Conservation (phyloP, 2,329 filamentous ascomycete species). For the Alternaria gaisen region DNA sequence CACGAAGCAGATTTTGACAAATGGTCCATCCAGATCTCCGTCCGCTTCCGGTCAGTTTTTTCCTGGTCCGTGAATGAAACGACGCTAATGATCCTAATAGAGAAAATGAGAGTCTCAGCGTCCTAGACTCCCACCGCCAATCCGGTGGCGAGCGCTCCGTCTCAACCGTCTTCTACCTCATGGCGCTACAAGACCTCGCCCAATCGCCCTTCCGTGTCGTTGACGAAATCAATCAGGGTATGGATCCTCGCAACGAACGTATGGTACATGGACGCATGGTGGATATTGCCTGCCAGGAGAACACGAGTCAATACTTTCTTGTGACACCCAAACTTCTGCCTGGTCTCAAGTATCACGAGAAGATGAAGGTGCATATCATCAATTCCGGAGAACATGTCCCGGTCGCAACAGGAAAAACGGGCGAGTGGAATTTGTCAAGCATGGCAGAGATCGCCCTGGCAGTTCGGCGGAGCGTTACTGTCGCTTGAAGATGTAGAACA, state of each 20-base stretch:
- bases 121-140: slow-evolving; percentile 90
- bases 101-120: slow-evolving; percentile 80
- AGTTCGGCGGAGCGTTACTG: slow-evolving; percentile 35
- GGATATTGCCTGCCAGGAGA: slow-evolving; percentile 89
- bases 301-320: slow-evolving; percentile 84
- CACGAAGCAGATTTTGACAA: slow-evolving; percentile 88
- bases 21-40: slow-evolving; percentile 93
- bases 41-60: slow-evolving; percentile 82
- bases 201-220: slow-evolving; percentile 97
- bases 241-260: slow-evolving; percentile 98
- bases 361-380: slow-evolving; percentile 95
- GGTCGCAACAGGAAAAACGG: slow-evolving; percentile 37
- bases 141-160: slow-evolving; percentile 96
- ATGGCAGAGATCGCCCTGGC: slow-evolving; percentile 48
- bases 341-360: slow-evolving; percentile 82
- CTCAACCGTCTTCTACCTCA: slow-evolving; percentile 98
- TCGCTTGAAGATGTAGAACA: slow-evolving; percentile 17
- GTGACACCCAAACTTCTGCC: slow-evolving; percentile 95
- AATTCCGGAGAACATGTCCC: slow-evolving; percentile 79
- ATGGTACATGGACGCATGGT: slow-evolving; percentile 99
- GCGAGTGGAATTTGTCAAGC: slow-evolving; percentile 56
- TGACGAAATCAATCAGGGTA: slow-evolving; percentile 99
- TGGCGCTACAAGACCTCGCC: slow-evolving; percentile 94
- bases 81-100: slow-evolving; percentile 21
- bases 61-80: background rate